Percentiles rank a stretch among this genome's conserved stretches.
phyloP scores from a whole-genome alignment of 345 rosid species.

The Turritis glabra region DNA sequence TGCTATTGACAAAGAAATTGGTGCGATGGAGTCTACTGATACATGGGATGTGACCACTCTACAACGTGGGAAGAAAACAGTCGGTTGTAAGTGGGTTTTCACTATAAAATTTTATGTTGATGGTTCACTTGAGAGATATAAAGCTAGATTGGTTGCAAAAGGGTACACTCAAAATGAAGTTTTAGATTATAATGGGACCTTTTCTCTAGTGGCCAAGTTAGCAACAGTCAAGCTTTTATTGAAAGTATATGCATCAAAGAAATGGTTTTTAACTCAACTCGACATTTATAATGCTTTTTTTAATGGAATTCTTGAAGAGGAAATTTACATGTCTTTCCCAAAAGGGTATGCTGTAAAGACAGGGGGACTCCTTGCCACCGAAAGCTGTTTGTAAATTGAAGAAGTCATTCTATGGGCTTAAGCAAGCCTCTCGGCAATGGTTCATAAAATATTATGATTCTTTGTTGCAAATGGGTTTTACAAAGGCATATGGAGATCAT shows the following conservation, averaged over 20 bases:
- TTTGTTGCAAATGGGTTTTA: neutral
- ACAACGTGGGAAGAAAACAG: no score
- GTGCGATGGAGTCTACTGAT: no score
- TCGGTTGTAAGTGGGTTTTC: no score
- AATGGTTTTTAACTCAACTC: neutral
- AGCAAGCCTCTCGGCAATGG: neutral
- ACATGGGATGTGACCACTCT: no score
- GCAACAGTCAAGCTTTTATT: fast-evolving
- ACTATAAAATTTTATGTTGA: neutral
- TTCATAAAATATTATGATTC: neutral
- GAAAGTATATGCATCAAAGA: neutral
- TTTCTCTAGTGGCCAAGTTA: neutral
- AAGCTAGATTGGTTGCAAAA: neutral
- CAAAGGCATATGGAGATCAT: neutral
- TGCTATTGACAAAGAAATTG: no score
- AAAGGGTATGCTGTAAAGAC: no score
- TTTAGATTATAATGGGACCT: neutral
- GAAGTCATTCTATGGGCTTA: no score
- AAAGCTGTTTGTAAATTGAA: no score
- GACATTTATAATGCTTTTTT: neutral
- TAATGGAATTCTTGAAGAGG: neutral
- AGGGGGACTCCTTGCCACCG: no score
- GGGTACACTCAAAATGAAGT: neutral
- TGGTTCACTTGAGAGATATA: neutral
- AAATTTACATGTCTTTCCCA: no score